Evolutionary conservation across 352 stramenopile genomes (phyloP).

Genomic region (Globisporangium acanthophoron): DNA sequence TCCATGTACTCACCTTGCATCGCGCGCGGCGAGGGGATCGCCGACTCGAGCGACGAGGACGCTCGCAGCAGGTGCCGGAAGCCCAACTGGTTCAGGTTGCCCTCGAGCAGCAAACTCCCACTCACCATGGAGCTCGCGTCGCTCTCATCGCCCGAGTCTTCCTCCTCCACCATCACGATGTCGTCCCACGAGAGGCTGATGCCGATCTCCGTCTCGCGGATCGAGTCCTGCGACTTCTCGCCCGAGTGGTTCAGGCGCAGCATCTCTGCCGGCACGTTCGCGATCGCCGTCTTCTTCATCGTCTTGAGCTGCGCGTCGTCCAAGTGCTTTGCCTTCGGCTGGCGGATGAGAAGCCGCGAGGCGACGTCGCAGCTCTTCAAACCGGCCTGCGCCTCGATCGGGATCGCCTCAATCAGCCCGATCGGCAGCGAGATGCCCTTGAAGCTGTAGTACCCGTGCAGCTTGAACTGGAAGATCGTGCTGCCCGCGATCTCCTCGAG

Average conservation of each 20-base stretch:
- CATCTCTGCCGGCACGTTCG: slow-evolving; percentile 47
- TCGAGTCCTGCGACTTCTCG: slow-evolving; percentile 70
- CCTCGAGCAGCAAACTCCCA: slow-evolving; percentile 41
- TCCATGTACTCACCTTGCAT: slow-evolving; percentile 55
- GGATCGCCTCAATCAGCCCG: slow-evolving; percentile 73
- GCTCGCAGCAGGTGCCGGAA: slow-evolving; percentile 50
- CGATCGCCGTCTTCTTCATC: slow-evolving; percentile 43
- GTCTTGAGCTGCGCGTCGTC: slow-evolving; percentile 42
- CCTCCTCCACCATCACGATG: slow-evolving; percentile 64
- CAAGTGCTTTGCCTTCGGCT: slow-evolving; percentile 60
- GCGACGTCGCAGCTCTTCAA: slow-evolving; percentile 38
- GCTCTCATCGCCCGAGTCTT: slow-evolving; percentile 27
- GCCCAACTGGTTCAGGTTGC: slow-evolving; percentile 54
- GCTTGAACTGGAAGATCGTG: slow-evolving; percentile 81
- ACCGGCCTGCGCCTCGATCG: slow-evolving; percentile 48
- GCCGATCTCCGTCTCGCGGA: slow-evolving; percentile 78
- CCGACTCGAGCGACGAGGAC: slow-evolving; percentile 25
- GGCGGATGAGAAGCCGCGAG: slow-evolving; percentile 22
- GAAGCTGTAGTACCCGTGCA: slow-evolving; percentile 79
- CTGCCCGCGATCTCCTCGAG: slow-evolving; percentile 38
- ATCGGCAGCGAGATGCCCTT: slow-evolving; percentile 85
- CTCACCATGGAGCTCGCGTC: slow-evolving; percentile 33
- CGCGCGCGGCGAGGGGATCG: slow-evolving; percentile 19
- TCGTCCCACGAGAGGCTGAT: slow-evolving; percentile 69
- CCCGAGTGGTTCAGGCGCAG: slow-evolving; percentile 53